These are phyloP conservation scores for Neoscytalidium dimidiatum DNA, from an alignment of 2,329 filamentous ascomycete genomes.

Conservation along the genomic window DNA sequence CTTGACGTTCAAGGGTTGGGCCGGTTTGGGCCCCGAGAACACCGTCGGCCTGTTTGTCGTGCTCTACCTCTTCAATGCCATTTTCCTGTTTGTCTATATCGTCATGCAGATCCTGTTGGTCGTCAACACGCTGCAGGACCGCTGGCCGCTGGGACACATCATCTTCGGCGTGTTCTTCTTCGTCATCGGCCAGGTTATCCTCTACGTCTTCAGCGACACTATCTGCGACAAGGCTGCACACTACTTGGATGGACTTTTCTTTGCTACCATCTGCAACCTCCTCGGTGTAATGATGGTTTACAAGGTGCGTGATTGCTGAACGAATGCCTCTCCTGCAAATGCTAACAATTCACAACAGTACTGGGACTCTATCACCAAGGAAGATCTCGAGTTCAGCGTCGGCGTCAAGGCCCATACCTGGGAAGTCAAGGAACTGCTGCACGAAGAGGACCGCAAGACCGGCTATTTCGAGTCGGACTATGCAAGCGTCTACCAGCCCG, in stretches of 20 bases:
- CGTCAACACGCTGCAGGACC: slow-evolving; percentile 84
- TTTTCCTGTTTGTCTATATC: slow-evolving; percentile 83
- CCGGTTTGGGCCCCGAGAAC: slow-evolving; percentile 78
- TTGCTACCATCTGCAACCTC: slow-evolving; percentile 90
- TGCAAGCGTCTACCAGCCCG: slow-evolving; percentile 45
- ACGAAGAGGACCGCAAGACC: slow-evolving; percentile 76
- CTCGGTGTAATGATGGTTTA: slow-evolving; percentile 99
- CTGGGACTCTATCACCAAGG: slow-evolving; percentile 98
- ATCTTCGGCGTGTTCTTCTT: slow-evolving; percentile 90
- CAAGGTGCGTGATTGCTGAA: slow-evolving; percentile 64
- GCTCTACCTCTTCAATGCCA: slow-evolving; percentile 85
- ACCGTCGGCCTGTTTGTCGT: slow-evolving; percentile 90
- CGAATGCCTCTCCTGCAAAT: background rate
- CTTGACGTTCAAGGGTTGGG: slow-evolving; percentile 91
- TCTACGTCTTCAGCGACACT: slow-evolving; percentile 84
- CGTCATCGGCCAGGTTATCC: slow-evolving; percentile 83
- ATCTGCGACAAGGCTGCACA: slow-evolving; percentile 86
- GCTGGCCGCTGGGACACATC: slow-evolving; percentile 94
- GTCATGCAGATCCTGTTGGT: slow-evolving; percentile 88
- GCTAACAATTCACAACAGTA: slow-evolving; percentile 61
- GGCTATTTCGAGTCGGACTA: slow-evolving; percentile 72
- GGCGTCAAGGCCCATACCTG: slow-evolving; percentile 95
- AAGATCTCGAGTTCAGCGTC: slow-evolving; percentile 97
- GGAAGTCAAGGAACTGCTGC: slow-evolving; percentile 86
- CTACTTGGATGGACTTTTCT: slow-evolving; percentile 92